These are phyloP conservation scores for Nakaseomyces sp. DNA, from an alignment of 1,139 yeast genomes.

Conservation along the genomic window DNA sequence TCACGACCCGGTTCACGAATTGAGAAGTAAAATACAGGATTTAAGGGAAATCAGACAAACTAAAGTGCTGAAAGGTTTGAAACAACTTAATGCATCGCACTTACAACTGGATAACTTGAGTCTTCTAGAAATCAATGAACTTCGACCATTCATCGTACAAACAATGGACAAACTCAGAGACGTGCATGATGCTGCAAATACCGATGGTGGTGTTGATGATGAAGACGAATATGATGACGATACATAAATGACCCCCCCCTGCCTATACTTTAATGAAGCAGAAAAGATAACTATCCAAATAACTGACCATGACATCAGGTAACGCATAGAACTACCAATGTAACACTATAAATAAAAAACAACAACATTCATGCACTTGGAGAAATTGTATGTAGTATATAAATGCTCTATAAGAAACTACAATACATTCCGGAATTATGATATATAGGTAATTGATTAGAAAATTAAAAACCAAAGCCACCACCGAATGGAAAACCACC, in stretches of 20 bases:
- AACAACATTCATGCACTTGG: not conserved
- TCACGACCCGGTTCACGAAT: conserved; percentile 47
- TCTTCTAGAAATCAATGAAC: conserved; percentile 74
- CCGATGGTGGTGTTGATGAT: conserved; percentile 30
- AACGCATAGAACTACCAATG: not conserved
- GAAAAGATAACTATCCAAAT: too few species aligned
- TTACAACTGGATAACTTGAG: conserved; percentile 79
- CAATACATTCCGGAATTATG: not conserved
- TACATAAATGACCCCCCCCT: not conserved
- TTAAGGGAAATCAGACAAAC: conserved; percentile 73
- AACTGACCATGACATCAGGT: too few species aligned
- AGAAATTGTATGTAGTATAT: not conserved
- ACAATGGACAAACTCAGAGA: conserved; percentile 71
- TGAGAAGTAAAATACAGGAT: conserved; percentile 65
- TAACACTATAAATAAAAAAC: not conserved
- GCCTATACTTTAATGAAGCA: too few species aligned
- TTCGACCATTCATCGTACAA: conserved; percentile 68
- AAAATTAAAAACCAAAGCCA: conserved; percentile 3
- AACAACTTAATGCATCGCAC: conserved; percentile 72
- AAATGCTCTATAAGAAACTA: not conserved
- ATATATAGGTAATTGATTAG: not conserved
- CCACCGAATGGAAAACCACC: conserved; percentile 11
- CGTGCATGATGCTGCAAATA: conserved; percentile 35
- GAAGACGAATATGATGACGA: conserved; percentile 17
- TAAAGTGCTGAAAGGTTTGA: conserved; percentile 72